Evolutionary conservation across 2,329 filamentous ascomycete species (phyloP).

Genomic region (Claviceps purpurea): DNA sequence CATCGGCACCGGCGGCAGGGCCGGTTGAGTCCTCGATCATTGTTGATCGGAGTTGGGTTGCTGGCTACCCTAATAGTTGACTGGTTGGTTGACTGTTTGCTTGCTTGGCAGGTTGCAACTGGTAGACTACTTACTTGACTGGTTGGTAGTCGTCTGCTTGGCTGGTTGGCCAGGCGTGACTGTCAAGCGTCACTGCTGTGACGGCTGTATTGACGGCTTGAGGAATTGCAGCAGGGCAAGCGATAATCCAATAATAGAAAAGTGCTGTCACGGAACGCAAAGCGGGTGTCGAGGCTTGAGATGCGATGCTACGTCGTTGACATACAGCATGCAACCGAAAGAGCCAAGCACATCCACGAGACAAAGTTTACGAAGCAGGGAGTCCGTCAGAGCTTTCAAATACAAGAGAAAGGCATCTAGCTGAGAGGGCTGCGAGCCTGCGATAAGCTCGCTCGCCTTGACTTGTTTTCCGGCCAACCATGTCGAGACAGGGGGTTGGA

Average conservation of each 20-base stretch:
- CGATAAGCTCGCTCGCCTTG: background rate
- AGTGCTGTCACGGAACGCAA: background rate
- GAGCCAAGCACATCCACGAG: background rate
- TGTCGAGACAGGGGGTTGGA: background rate
- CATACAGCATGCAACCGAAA: background rate
- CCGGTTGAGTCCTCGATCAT: constrained; percentile 10
- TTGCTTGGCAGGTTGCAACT: no score
- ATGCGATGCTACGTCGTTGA: constrained; percentile 3
- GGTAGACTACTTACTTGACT: no score
- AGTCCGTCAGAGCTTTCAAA: background rate
- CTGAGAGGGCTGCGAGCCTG: background rate
- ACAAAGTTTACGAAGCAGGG: background rate
- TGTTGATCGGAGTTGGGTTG: background rate
- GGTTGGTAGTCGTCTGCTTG: background rate
- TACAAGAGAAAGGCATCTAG: background rate
- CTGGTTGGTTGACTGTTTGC: background rate
- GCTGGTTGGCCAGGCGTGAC: background rate
- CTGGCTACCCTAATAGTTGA: background rate
- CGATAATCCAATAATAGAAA: background rate
- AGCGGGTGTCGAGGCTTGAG: background rate
- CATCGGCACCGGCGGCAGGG: background rate
- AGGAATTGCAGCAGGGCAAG: background rate
- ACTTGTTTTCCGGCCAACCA: constrained; percentile 4
- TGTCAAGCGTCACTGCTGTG: background rate
- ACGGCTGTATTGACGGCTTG: background rate